These are phyloP conservation scores for Globisporangium ultimum DNA, from an alignment of 352 stramenopile species.

Conservation along the genomic window DNA sequence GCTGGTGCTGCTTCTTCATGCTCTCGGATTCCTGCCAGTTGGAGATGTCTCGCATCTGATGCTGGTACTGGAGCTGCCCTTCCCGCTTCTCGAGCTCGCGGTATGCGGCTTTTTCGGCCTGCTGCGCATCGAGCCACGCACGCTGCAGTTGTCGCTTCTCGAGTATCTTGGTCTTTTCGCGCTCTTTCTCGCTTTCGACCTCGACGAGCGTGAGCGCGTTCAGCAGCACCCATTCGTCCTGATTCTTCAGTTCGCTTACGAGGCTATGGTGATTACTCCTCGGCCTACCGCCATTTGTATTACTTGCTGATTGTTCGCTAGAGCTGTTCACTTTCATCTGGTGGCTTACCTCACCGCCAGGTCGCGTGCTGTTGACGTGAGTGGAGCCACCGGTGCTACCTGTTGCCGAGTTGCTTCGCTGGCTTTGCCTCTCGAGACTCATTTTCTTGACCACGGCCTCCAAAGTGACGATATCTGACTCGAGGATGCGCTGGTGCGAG, in stretches of 20 bases:
- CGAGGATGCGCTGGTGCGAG: slow-evolving; percentile 42
- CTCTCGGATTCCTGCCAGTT: slow-evolving; percentile 52
- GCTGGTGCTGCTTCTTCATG: slow-evolving; percentile 44
- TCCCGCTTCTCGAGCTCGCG: slow-evolving; percentile 30
- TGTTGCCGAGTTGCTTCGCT: slow-evolving; percentile 4
- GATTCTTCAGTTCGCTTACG: slow-evolving; percentile 28
- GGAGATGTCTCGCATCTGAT: slow-evolving; percentile 41
- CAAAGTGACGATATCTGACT: slow-evolving; percentile 58
- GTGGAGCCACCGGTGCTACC: slow-evolving; percentile 5
- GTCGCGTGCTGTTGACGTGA: slow-evolving; percentile 7
- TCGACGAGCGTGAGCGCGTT: slow-evolving; percentile 73
- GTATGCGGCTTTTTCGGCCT: slow-evolving; percentile 36
- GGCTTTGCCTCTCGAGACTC: slow-evolving; percentile 41
- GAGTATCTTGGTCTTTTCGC: slow-evolving; percentile 27
- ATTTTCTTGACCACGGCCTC: slow-evolving; percentile 66
- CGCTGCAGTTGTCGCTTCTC: slow-evolving; percentile 65
- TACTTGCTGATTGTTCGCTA: too few species aligned
- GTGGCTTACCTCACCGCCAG: slow-evolving; percentile 5
- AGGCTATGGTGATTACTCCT: slow-evolving; percentile 10
- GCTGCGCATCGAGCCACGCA: slow-evolving; percentile 57
- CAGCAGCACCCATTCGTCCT: slow-evolving; percentile 74
- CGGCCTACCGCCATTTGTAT: slow-evolving; percentile 12
- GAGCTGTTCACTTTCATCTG: too few species aligned
- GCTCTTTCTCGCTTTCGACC: slow-evolving; percentile 56
- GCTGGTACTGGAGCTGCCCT: slow-evolving; percentile 29